Conservation (phyloP, 1,284 basidiomycete genomes). For the Phenoliferia sp. region DNA sequence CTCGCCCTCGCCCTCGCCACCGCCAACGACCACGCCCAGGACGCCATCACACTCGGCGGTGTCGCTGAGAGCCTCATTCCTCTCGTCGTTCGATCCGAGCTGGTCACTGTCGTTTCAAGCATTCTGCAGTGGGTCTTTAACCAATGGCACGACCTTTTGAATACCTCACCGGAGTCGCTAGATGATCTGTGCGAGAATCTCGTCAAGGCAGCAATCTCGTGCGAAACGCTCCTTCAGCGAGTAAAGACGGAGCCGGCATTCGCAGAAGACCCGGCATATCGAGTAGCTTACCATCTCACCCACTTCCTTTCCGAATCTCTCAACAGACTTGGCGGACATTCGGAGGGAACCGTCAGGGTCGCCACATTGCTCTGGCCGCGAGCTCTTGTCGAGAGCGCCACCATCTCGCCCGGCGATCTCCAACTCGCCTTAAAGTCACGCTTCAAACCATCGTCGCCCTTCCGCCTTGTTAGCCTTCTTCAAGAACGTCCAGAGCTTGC, state of each 20-base stretch:
- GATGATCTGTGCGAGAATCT: constrained; percentile 45
- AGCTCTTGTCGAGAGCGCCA: not conserved
- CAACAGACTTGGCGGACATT: not conserved
- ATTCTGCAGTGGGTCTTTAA: constrained; percentile 43
- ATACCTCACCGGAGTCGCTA: not conserved
- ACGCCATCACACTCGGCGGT: constrained; percentile 40
- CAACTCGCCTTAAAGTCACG: constrained; percentile 12
- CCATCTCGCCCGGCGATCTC: not conserved
- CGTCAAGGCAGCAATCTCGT: constrained; percentile 63
- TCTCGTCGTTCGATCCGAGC: constrained; percentile 63
- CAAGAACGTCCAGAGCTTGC: not conserved
- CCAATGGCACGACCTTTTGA: constrained; percentile 7
- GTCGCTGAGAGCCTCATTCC: constrained; percentile 64
- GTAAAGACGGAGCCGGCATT: not conserved
- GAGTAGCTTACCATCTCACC: not conserved
- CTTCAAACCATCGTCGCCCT: constrained; percentile 17
- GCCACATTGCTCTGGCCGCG: constrained; percentile 15
- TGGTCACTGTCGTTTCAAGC: constrained; percentile 63
- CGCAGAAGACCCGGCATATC: not conserved
- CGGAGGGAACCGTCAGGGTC: constrained; percentile 3
- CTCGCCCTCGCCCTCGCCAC: not conserved
- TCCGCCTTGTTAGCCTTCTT: constrained; percentile 12
- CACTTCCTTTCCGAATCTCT: constrained; percentile 1
- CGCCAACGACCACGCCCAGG: constrained; percentile 45
- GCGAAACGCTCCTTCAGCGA: not conserved